Conservation (phyloP, 129 eudicot genomes). For the Pseudognaphalium luteoalbum region DNA sequence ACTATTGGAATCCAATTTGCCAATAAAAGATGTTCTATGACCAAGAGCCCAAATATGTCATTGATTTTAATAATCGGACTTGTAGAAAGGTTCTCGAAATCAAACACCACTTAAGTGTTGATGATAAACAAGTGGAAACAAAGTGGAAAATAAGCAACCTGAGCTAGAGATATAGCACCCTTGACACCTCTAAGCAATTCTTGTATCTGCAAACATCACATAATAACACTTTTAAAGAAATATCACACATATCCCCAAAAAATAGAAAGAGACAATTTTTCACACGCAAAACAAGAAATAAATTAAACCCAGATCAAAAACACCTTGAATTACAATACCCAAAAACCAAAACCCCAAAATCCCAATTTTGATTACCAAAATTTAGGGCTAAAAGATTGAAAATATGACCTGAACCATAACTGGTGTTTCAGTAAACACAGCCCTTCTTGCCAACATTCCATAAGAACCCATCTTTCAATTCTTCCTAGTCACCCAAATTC, state of each 20-base stretch:
- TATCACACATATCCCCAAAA: conserved; percentile 20
- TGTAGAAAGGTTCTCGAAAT: conserved; percentile 11
- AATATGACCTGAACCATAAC: conserved; percentile 92
- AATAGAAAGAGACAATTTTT: conserved; percentile 10
- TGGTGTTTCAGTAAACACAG: conserved; percentile 66
- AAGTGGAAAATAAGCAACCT: conserved; percentile 54
- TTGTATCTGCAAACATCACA: conserved; percentile 67
- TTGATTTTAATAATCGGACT: conserved; percentile 13
- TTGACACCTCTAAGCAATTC: conserved; percentile 68
- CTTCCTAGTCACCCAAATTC: conserved; percentile 16
- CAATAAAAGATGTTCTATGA: neutral
- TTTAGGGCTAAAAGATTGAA: conserved; percentile 23
- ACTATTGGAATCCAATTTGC: conserved; percentile 9
- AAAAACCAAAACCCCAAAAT: conserved; percentile 10
- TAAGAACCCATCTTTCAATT: conserved; percentile 69
- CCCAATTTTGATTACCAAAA: conserved; percentile 7
- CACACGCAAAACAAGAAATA: conserved; percentile 19
- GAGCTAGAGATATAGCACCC: conserved; percentile 86
- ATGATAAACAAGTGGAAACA: conserved; percentile 30
- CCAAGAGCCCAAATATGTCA: conserved; percentile 15
- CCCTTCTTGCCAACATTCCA: conserved; percentile 84
- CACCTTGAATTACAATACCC: conserved; percentile 19
- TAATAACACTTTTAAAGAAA: neutral
- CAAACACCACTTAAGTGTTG: conserved; percentile 26
- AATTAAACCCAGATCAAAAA: conserved; percentile 26